Base-by-base conservation (phyloP, 345 rosid genomes). In the Citrus maxima region DNA sequence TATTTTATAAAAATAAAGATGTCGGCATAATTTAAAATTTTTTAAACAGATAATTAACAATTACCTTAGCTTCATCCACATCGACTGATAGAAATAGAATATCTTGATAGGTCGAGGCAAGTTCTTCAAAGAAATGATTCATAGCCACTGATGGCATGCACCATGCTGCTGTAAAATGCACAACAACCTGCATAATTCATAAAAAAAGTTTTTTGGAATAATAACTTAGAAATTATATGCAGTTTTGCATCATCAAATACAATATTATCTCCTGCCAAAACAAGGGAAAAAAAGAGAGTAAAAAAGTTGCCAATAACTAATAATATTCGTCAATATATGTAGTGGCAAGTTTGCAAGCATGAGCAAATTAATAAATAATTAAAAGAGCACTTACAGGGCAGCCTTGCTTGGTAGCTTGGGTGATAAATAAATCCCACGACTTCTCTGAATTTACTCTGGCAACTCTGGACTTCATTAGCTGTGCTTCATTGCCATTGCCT, bases 81-180 rank as follows among this genome's bases (percentile, higher is more conserved):
- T 88, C 92, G 65, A 88, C 86, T 0, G 22, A 40, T 55, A 87
- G 89, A 70, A 86, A 87, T 25, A 85, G 14, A 42, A 81, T 30
- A 69, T 84, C 72, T 79, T 82, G 67, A 72, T 81, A 82, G 35
- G 46, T 76, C 22, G 60, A 51, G 55, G 88, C 87, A 25, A 88
- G 67, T 68, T 85, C 68, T 79, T 82, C 83, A 70, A 85, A 87
- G 64, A 76, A 79, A 72, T 80, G 62, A 58, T 81, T 87, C 89
- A 88, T 88, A 63, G 82, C 89, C 42, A 85, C 87, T 0, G 91
- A 88, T 12, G 88, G 91, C 73, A 67, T 72, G 80, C 91, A 88
- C 91, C 91, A 88, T 21, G 82, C 77, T 24, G 91, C 91, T 42
- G 87, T 77, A 42, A 87, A 86, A 81, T 87, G 91, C 19, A 85